Evolutionary conservation across 768 basidiomycete species (phyloP), one percentile per base, ranked within the genome.

Genomic region (Russula sp.): DNA sequence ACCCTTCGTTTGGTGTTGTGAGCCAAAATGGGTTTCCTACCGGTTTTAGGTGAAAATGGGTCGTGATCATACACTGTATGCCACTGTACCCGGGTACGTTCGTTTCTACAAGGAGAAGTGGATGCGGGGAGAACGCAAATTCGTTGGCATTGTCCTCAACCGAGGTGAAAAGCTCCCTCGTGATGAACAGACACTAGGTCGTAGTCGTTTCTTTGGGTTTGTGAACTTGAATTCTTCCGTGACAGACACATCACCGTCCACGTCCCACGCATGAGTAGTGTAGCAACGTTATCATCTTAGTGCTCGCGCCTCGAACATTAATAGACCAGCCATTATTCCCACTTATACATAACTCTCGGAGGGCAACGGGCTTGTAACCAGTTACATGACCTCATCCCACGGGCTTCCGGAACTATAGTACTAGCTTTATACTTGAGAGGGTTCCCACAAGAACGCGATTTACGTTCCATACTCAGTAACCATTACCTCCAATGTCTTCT

Each of bases 61-160:
- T 22, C 84, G 87, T 60, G 97, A 99, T 74, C 94, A 98, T 75
- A 98, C 97, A 1, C 79, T 99, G 58, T 98, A 87, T 70, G 95
- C 97, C 29, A 79, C 83, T 3, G 85, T 85, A 5, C 95, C 96
- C 0, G 97, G 97, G 13, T 93, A 83, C 70, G 91, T 99, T 42
- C 90, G 93, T 45, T 98, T 94, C 75, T 99, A 97, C 84, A 88
- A 85, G 73, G 77, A 84, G 71, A 87, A 86, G 60, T 85, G 83
- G 76, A 80, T 85, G 78, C 79, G 84, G 34, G 81, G 83, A 52
- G 84, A 89, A 67, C 83, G 90, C 54, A 85, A 83, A 69, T 93
- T 82, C 68, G 80, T 98, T 49, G 97, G 97, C 34, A 79, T 99
- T 38, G 92, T 91, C 8, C 79, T 89, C 32, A 80, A 85, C 51